Base-by-base conservation (phyloP, 164 flowering plant species). In the Protea cynaroides region DNA sequence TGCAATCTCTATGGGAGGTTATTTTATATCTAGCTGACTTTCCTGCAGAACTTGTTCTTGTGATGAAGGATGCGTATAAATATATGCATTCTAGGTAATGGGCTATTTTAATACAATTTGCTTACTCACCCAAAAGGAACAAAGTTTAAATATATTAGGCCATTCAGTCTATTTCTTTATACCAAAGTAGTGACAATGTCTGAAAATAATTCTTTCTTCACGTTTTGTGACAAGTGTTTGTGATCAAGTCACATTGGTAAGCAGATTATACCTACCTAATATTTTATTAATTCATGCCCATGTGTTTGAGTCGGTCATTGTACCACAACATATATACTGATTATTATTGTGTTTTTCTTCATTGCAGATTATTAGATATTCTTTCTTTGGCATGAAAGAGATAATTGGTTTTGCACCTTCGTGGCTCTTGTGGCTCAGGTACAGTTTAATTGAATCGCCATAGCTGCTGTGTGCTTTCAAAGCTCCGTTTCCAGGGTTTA, bases 401-500 rank as follows among this genome's bases (percentile, higher is more conserved):
- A 82, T 81, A 24, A 69, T 94, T 58, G 97, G 97, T 56, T 88
- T 71, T 77, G 76, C 94, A 43, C 99, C 97, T 65, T 83, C 88
- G 64, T 91, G 89, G 91, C 87, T 83, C 61, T 73, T 88, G 75
- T 94, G 99, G 99, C 96, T 94, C 64, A 86, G 97, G 99, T 92
- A 73, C 22, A 4, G 21, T 56, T 36, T 54, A 8, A 61, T 56
- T 56, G 18, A 53, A n/a, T 8, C 56, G 38, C 62, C 19, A 65
- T 38, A 25, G 34, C 34, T 29, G 3, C 34, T 29, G 34, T 4
- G 34, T 4, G 4, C 34, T 4, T 1, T 29, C 34, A 56, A 44
- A 56, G 19, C 51, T 50, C 37, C 24, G 13, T 54, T 15, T 18
- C 43, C 47, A 37, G 12, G 49, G 56, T 5, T 58, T 56, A 10